phyloP scores from a whole-genome alignment of 2,329 filamentous ascomycete species.

The Ophiostoma triangulosporum region DNA sequence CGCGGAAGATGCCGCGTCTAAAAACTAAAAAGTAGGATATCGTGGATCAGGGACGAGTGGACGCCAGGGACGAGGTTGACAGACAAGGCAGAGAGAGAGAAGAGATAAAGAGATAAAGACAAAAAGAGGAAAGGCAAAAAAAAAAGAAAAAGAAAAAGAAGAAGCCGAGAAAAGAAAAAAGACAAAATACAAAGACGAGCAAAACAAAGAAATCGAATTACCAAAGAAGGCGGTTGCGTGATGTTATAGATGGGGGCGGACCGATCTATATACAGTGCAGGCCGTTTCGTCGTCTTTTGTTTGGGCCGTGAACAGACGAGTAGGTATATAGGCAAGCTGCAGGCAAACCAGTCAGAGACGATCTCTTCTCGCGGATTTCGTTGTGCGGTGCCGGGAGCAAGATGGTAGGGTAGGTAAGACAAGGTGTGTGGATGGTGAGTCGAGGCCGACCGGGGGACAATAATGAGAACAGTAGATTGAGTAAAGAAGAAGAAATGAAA shows the following conservation, averaged over 20 bases:
- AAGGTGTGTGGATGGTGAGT: neutral
- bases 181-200: neutral
- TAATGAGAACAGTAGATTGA: neutral
- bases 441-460: neutral
- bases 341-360: neutral
- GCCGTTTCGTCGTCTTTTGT: neutral
- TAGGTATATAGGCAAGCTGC: no score
- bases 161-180: neutral
- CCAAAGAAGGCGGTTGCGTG: neutral
- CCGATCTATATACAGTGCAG: neutral
- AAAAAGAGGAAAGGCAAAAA: neutral
- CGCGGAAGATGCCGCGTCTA: neutral
- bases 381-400: neutral
- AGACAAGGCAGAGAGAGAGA: no score
- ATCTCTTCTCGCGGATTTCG: neutral
- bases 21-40: no score
- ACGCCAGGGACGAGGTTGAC: no score
- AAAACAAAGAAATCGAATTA: neutral
- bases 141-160: neutral
- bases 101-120: neutral
- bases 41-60: no score
- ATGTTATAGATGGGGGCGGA: neutral
- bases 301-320: neutral
- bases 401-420: neutral
- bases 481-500: neutral